Conservation (phyloP, 768 basidiomycete species). For the Mycena polygramma region DNA sequence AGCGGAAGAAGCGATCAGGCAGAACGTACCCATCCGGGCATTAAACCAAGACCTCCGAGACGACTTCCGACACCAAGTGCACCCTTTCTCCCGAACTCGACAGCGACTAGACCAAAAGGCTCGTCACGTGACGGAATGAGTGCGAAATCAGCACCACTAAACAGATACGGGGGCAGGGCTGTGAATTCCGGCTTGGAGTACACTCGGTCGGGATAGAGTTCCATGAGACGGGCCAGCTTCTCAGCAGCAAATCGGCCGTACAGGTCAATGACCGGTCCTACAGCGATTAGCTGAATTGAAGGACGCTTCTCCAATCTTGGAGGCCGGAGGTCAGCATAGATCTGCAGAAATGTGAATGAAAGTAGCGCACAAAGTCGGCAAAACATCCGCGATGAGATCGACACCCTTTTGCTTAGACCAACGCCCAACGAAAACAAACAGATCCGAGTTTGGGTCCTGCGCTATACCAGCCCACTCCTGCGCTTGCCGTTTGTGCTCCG, state of each 20-base stretch:
- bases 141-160: conserved; percentile 96
- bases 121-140: conserved; percentile 97
- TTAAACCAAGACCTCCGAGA: conserved; percentile 93
- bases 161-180: conserved; percentile 91
- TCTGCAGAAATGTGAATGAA: conserved; percentile 6
- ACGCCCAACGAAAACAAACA: conserved; percentile 97
- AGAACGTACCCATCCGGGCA: conserved; percentile 94
- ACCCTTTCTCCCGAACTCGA: conserved; percentile 97
- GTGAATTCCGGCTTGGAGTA: conserved; percentile 98
- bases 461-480: conserved; percentile 96
- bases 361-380: conserved; percentile 81
- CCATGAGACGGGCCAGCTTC: conserved; percentile 93
- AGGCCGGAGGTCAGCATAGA: conserved; percentile 20
- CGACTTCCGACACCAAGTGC: conserved; percentile 96
- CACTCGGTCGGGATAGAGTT: conserved; percentile 93
- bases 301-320: conserved; percentile 86
- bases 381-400: conserved; percentile 96
- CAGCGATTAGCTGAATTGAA: conserved; percentile 87
- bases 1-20: conserved; percentile 7
- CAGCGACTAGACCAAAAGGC: conserved; percentile 95
- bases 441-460: conserved; percentile 89
- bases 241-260: conserved; percentile 97
- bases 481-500: conserved; percentile 90
- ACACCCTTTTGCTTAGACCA: conserved; percentile 99
- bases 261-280: conserved; percentile 95